Base-by-base conservation (phyloP, 2,329 filamentous ascomycete species). In the Xylariaceae sp. region DNA sequence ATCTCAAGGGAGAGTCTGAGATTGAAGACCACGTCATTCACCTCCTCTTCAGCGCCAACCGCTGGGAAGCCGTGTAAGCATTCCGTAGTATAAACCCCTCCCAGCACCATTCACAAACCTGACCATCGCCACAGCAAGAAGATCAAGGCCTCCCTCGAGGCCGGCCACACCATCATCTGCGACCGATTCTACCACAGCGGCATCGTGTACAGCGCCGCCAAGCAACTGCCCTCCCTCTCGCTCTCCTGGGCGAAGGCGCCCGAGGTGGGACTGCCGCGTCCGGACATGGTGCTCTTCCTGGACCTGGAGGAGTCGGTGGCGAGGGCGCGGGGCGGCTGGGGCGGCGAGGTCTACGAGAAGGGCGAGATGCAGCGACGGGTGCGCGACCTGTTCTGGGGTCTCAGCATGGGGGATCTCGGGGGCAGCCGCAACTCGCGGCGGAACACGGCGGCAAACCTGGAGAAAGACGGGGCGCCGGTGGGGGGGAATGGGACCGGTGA, bases 121-220 rank as follows among this genome's bases (percentile, higher is more conserved):
- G 8, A 35, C 16, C 16, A 4, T 12, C 31, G 42, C 32, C 19
- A 15, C 44, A 79, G 76, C 2, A 67, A 71, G 51, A 65, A 66
- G 37, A 82, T 83, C 34, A 58, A 69, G 15, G 42, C 64, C 1
- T 68, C 78, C 4, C 64, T 96, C 4, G 66, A 71, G 1, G 63
- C 71, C 1, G 90, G 91, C 8, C 82, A 74, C 16, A 93, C 81
- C 0, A 75, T 98, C 24, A 72, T 98, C 30, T 83, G 91, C 52
- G 93, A 98, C 64, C 83, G 93, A 36, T 98, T 97, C 69, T 95
- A 94, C 62, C 91, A 95, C 70, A 93, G 87, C 16, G 93, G 93
- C 40, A 87, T 90, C 43, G 89, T 96, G 37, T 98, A 97, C 69
- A 89, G 84, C 18, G 88, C 89, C 0, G 91, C 93, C 3, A 97